Evolutionary conservation across 2,329 filamentous ascomycete genomes (phyloP).

Genomic region (Rhynchosporium graminicola): DNA sequence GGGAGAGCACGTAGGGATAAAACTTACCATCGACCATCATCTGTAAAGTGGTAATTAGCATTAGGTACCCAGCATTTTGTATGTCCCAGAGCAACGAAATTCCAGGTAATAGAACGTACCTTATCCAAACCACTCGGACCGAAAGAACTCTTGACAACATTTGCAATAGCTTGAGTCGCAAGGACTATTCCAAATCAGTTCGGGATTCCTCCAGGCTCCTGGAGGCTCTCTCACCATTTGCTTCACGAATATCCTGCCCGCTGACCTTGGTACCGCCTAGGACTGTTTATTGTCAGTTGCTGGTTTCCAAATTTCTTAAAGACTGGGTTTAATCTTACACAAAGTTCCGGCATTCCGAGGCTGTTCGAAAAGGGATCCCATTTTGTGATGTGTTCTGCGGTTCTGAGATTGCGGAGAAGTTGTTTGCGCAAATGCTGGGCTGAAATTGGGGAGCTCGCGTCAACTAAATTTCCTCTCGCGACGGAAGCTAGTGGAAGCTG

Average conservation of each 20-base stretch:
- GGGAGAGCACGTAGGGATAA: neutral
- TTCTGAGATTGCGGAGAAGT: slow-evolving; percentile 22
- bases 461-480: slow-evolving; percentile 22
- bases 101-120: neutral
- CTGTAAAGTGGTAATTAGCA: slow-evolving; percentile 36
- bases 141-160: slow-evolving; percentile 99
- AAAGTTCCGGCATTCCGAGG: slow-evolving; percentile 89
- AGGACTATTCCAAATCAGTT: slow-evolving; percentile 59
- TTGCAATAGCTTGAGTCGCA: slow-evolving; percentile 94
- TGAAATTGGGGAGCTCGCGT: slow-evolving; percentile 20
- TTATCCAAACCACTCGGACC: slow-evolving; percentile 96
- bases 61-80: neutral
- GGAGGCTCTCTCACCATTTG: neutral
- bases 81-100: neutral
- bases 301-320: neutral
- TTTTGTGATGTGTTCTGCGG: slow-evolving; percentile 44
- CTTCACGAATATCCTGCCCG: slow-evolving; percentile 1
- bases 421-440: slow-evolving; percentile 18
- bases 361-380: slow-evolving; percentile 97
- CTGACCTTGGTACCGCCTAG: slow-evolving; percentile 12
- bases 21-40: slow-evolving; percentile 93
- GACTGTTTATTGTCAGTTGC: slow-evolving; percentile 9
- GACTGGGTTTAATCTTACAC: slow-evolving; percentile 52
- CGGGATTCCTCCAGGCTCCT: slow-evolving; percentile 10
- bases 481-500: slow-evolving; percentile 18